Conservation (phyloP, 352 stramenopile species). For the Phytophthora idaei region DNA sequence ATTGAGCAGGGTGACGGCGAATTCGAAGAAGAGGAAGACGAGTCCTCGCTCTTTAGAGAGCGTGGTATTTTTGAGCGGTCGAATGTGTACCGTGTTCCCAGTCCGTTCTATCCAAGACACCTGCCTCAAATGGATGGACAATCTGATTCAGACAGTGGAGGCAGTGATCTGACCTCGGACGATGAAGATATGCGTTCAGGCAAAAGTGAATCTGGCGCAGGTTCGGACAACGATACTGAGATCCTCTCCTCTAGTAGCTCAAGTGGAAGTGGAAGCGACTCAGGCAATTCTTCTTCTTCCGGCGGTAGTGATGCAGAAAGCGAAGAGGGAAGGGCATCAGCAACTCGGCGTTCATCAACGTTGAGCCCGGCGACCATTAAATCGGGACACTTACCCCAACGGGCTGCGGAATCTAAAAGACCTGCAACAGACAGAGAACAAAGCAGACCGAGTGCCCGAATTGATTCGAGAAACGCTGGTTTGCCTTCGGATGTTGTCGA, state of each 20-base stretch:
- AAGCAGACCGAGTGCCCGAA: conserved; percentile 33
- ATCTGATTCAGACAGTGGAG: conserved; percentile 62
- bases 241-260: conserved; percentile 57
- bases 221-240: conserved; percentile 50
- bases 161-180: conserved; percentile 55
- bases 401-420: conserved; percentile 10
- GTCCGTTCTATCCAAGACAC: conserved; percentile 20
- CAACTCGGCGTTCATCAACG: conserved; percentile 18
- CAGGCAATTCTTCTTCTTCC: conserved; percentile 46
- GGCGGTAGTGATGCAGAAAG: conserved; percentile 41
- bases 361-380: background rate
- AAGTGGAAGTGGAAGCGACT: conserved; percentile 64
- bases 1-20: conserved; percentile 61
- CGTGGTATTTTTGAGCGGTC: conserved; percentile 49
- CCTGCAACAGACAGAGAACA: conserved; percentile 19
- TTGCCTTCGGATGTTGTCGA: conserved; percentile 64
- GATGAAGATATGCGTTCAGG: conserved; percentile 53
- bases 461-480: conserved; percentile 39
- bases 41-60: background rate
- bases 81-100: conserved; percentile 36
- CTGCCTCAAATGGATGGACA: conserved; percentile 58
- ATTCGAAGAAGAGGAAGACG: conserved; percentile 30
- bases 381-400: conserved; percentile 7
- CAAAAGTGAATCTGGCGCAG: conserved; percentile 37
- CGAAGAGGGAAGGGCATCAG: conserved; percentile 14